A percentile compares a stretch with the other conserved stretches of the same genome.
phyloP scores from a whole-genome alignment of 441 rosid species.

The Eutrema salsugineum region DNA sequence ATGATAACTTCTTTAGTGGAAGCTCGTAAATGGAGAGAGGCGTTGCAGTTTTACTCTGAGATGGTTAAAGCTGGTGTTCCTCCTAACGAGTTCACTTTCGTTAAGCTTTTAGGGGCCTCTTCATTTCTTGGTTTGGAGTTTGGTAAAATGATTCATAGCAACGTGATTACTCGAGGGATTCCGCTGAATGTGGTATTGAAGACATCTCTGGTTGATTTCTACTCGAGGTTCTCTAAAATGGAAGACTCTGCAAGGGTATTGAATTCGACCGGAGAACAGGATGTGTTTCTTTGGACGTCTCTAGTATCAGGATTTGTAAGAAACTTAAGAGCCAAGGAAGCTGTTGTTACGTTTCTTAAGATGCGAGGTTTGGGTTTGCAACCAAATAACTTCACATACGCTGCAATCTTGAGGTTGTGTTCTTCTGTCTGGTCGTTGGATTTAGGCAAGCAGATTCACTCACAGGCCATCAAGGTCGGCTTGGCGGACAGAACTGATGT shows the following conservation, averaged over 20 bases:
- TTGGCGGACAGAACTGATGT: conserved; percentile 38
- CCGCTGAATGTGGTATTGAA: conserved; percentile 42
- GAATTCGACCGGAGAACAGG: conserved; percentile 30
- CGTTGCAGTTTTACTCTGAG: conserved; percentile 39
- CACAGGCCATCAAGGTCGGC: conserved; percentile 34
- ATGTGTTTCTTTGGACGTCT: conserved; percentile 45
- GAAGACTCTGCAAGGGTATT: conserved; percentile 40
- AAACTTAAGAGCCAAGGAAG: conserved; percentile 36
- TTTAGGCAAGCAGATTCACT: conserved; percentile 49
- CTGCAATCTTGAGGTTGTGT: conserved; percentile 41
- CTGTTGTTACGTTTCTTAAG: conserved; percentile 34
- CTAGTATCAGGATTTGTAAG: conserved; percentile 41
- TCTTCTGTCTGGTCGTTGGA: conserved; percentile 33
- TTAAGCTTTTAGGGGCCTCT: conserved; percentile 48
- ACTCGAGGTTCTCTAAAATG: conserved; percentile 39
- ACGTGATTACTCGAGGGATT: conserved; percentile 35
- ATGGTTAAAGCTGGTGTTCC: conserved; percentile 51
- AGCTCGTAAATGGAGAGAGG: conserved; percentile 47
- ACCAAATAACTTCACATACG: conserved; percentile 40
- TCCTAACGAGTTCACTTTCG: conserved; percentile 63
- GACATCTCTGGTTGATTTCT: conserved; percentile 47
- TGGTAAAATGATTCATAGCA: conserved; percentile 45
- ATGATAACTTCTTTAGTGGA: conserved; percentile 47
- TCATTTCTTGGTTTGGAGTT: conserved; percentile 34
- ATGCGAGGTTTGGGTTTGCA: conserved; percentile 39